Base-by-base conservation (phyloP, 2,329 filamentous ascomycete species). In the Cylindrodendrum hubeiense region DNA sequence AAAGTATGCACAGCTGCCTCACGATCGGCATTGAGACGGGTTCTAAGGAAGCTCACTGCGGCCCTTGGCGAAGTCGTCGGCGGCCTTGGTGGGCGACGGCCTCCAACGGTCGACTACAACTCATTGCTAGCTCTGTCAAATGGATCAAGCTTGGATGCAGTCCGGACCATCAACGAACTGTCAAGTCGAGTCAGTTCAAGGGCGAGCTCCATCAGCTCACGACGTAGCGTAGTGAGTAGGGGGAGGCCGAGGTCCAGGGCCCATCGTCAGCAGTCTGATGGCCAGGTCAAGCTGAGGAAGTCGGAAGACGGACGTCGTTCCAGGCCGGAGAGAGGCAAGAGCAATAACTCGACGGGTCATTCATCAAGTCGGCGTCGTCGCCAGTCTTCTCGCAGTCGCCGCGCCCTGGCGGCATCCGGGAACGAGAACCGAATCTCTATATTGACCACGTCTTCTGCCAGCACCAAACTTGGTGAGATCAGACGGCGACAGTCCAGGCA, bases 71-170 rank as follows among this genome's bases (percentile, higher is more conserved):
- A 76, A 17, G 72, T 84, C 6, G 72, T 84, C 54, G 73, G 75
- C n/a, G 68, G 78, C 47, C 63, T 71, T 22, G 41, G 79, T 78
- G 17, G 78, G 73, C 60, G 76, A 37, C 78, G 70, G 53, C 57
- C 55, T 39, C 60, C 77, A 2, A 70, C 71, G 28, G 69, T 85
- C 44, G 83, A 86, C 73, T 86, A 84, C 65, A 78, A 80, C 26
- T 83, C 82, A 3, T 78, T 88, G 28, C 75, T 82, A 64, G 79
- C 81, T 6, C 71, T 87, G 28, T 87, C 85, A 4, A 82, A 81
- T 62, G 74, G 80, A 3, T 86, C 84, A 0, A 79, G 84, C 26
- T 64, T 79, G n/a, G 83, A 86, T 53, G 83, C 85, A 2, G 80
- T 87, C 64, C 78, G 78, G 60, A 79, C 85, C 8, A 86, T 88